Base-by-base conservation (phyloP, 78 protist genomes). In the Dictyostelium firmibasis region DNA sequence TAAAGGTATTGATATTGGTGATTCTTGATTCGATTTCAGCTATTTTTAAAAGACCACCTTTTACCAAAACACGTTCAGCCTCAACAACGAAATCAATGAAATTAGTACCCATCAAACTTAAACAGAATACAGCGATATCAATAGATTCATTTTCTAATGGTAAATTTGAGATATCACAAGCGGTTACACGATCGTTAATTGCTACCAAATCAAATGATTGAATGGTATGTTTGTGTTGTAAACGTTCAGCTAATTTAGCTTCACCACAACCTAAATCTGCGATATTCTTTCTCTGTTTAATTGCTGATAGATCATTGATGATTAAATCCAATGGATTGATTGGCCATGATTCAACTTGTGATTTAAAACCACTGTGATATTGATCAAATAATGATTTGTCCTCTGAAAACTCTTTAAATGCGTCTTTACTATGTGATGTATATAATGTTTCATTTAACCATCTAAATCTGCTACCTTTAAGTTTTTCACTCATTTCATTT, bases 191-290 rank as follows among this genome's bases (percentile, higher is more conserved):
- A 0, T 97, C 97, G 31, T 98, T 98, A 8, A 50, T 75, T 6
- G 98, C 97, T 4, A 91, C 96, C 29, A 98, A 79, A 50, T 98
- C 99, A 60, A 98, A 98, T 35, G 98, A 97, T 70, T 98, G 97
- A 31, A 92, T 57, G 4, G 27, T 36, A 78, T 78, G 85, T 69
- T 76, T 57, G 3, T 44, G 9, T 8, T 16, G 10, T 53, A 92
- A 35, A 18, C n/a, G 18, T 33, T 84, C 86, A 2, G 91, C 96
- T 11, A 98, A 20, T 41, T n/a, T 41, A 20, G 99, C 99, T 14
- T 97, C 98, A 13, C 99, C 99, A 75, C 99, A 98, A 10, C 99
- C 99, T 23, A 98, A 82, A 76, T 98, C 99, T 11, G 96, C 98
- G n/a, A 98, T 87, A 9, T 44, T 91, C 8, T 43, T 29, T 31